Percentiles rank a stretch among this genome's conserved stretches.
Evolutionary conservation across 2,329 filamentous ascomycete species (phyloP).

Genomic region (Penicillium sumatraense): DNA sequence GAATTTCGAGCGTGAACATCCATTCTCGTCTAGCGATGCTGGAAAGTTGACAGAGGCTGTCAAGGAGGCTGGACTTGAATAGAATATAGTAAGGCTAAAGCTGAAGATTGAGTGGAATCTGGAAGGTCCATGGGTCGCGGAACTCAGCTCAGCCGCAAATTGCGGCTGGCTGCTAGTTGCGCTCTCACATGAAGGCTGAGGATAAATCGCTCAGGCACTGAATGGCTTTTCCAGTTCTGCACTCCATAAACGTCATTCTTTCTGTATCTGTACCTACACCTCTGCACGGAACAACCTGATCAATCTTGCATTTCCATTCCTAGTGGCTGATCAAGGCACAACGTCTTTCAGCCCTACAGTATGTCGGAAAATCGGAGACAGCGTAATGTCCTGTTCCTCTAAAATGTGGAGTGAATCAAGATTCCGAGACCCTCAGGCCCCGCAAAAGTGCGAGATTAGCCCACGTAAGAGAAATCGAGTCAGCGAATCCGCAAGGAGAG

Average conservation of each 20-base stretch:
- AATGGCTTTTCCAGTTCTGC: no score
- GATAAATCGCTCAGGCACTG: no score
- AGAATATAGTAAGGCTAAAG: no score
- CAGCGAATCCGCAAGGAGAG: background rate
- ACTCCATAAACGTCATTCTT: no score
- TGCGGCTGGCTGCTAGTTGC: no score
- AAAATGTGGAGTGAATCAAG: background rate
- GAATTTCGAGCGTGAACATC: constrained; percentile 1
- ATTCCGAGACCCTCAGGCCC: background rate
- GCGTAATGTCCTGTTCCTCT: background rate
- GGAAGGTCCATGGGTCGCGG: no score
- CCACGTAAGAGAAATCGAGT: background rate
- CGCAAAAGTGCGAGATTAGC: background rate
- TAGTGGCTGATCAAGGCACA: background rate
- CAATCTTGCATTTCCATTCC: background rate
- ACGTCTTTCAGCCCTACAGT: background rate
- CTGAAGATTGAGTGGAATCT: no score
- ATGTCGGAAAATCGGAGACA: background rate
- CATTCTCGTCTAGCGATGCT: constrained; percentile 1
- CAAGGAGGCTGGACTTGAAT: no score
- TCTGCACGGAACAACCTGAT: background rate
- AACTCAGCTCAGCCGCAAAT: no score
- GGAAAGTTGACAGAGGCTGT: background rate
- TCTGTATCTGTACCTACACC: no score
- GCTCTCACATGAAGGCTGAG: no score